Evolutionary conservation across 2,329 filamentous ascomycete species (phyloP), one percentile per base, ranked within the genome.

Genomic region (Fusarium chlamydosporum): DNA sequence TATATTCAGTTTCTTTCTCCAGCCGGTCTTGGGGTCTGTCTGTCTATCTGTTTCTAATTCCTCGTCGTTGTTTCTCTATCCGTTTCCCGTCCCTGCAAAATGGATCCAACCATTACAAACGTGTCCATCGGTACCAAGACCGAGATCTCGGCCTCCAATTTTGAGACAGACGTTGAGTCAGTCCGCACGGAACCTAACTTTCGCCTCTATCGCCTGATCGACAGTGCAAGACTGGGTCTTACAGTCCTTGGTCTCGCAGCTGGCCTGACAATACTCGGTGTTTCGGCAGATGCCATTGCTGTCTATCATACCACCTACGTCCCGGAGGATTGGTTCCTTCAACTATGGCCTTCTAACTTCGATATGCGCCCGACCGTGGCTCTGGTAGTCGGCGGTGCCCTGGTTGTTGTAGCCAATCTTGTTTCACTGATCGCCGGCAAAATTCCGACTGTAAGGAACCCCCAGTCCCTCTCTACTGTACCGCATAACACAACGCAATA

Each of bases 311-410:
- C 78, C 29, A 90, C 88, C 3, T 81, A 84, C 57, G 74, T 86
- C 16, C 72, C 84, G 1, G 74, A 75, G 18, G 80, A 83, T 45
- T 85, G 81, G 71, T 71, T 84, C 23, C 80, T 89, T 18, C 80
- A 86, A 1, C 73, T 90, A 48, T 90, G 88, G 88, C 88, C 88
- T 0, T 76, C 80, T 15, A 77, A 83, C 31, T 86, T 90, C 72
- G 83, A 89, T 73, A 74, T 88, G 34, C 81, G 85, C 47, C 87
- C 88, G 4, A 87, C 85, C 4, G 77, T 86, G 31, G 85, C 86
- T 10, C 79, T 89, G 27, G 81, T 89, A 18, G 82, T 80, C 27
- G 84, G 84, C 37, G 82, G 86, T 51, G 76, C 79, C 34, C 76
- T 89, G 45, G 81, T 89, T 10, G 75, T 84, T 8, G 55, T 86